Base-by-base conservation (phyloP, 345 rosid species). In the Streptanthus diversifolius region DNA sequence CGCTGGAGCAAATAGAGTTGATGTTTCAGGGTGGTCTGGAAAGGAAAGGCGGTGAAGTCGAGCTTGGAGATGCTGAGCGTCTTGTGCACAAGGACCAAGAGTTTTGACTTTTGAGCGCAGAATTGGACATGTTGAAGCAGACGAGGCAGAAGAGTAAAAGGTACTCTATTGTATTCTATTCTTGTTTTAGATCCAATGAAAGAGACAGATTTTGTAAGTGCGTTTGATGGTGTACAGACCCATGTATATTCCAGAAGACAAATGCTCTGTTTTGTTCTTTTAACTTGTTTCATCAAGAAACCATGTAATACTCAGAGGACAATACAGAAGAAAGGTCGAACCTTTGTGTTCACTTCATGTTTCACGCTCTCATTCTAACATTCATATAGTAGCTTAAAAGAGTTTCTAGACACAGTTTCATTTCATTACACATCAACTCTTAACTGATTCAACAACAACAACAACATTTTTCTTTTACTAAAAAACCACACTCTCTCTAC, bases 11-110 rank as follows among this genome's bases (percentile, higher is more conserved):
- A 71, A 87, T 90, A 67, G 88, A 83, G 73, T 61, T 71, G 77
- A 73, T 88, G 66, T 90, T 90, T 66, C 81, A 87, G 66, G 56
- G 77, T 44, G 82, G 70, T 8, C 48, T 57, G 18, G 74, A 79
- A 36, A 69, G 40, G 77, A 78, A 80, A 77, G 86, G 54, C 33
- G 55, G 77, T 15, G 88, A 83, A 79, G 80, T 90, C 8, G 89
- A 90, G 82, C 66, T 85, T 41, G 92, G 89, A 73, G 97, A 88
- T 72, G 86, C 69, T 30, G 90, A 85, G 82, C 89, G 81, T 78
- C 95, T 91, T 11, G 86, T 90, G 79, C 80, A 80, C 69, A 85
- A 81, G 69, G 73, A 78, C 27, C 66, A 70, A 30, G 60, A 54
- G 51, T 70, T 62, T 21, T 75, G 74, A 68, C 25, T 11, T 19